A percentile compares a stretch with the other conserved stretches of the same genome.
Conservation (phyloP, 1,284 basidiomycete species). For the Irpex rosettiformis region DNA sequence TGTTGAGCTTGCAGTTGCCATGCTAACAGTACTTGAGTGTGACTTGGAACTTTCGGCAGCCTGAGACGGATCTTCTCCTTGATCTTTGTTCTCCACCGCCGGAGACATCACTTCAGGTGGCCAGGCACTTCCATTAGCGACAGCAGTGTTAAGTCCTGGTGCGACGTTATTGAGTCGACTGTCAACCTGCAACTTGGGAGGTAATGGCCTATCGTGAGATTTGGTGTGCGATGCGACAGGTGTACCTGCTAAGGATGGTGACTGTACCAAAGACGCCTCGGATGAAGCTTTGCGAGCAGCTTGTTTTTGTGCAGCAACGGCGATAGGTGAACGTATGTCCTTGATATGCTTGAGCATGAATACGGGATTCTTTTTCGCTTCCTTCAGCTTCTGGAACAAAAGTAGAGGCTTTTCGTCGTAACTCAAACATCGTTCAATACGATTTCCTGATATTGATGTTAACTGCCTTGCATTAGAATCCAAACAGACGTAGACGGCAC, state of each 20-base stretch:
- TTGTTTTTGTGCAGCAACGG: constrained; percentile 92
- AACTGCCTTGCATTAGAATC: constrained; percentile 6
- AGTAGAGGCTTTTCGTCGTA: constrained; percentile 98
- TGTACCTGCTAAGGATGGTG: constrained; percentile 22
- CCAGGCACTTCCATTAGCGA: constrained; percentile 60
- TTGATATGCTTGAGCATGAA: constrained; percentile 99
- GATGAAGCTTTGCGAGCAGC: constrained; percentile 72
- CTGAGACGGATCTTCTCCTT: constrained; percentile 24
- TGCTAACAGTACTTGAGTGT: constrained; percentile 17
- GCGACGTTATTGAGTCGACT: constrained; percentile 36
- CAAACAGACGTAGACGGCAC: constrained; percentile 38
- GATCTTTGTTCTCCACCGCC: constrained; percentile 43
- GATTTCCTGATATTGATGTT: constrained; percentile 46
- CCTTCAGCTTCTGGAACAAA: constrained; percentile 96
- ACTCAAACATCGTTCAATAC: constrained; percentile 90
- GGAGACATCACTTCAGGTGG: constrained; percentile 67
- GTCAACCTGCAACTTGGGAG: constrained; percentile 65
- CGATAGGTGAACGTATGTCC: constrained; percentile 96
- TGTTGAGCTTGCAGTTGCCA: constrained; percentile 11
- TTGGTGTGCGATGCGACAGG: constrained; percentile 19
- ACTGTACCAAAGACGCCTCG: constrained; percentile 27
- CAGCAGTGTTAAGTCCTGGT: constrained; percentile 43
- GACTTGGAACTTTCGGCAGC: constrained; percentile 20
- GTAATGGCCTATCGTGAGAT: constrained; percentile 35
- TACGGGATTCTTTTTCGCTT: constrained; percentile 94